Evolutionary conservation across 1,284 basidiomycete species (phyloP), one percentile per base, ranked within the genome.

Genomic region (Ganoderma lingzhi): DNA sequence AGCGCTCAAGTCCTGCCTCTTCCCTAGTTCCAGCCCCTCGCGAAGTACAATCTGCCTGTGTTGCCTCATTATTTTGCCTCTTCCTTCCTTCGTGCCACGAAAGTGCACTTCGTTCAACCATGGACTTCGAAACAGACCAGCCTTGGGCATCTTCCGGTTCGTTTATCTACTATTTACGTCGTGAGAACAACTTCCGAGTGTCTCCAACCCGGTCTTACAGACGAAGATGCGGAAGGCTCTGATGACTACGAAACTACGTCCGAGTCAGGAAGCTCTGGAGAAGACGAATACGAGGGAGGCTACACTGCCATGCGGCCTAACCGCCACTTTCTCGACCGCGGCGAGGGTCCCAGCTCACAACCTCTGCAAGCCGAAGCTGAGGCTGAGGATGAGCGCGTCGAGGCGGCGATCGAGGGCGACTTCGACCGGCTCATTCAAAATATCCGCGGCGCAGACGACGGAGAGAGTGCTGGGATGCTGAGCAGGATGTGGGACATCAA

Each of bases 401-500:
- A 80, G 59, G 73, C 70, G 4, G 75, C 74, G 28, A 79, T 79
- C 48, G 80, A 82, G 62, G 77, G 78, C 1, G 80, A 82, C 61
- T 82, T 82, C 42, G 78, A 80, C 71, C 90, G 90, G 44, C 84
- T 93, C 12, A 86, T 93, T 0, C 81, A 86, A 70, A 87, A 85
- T 63, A 91, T 93, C 59, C 84, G 87, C n/a, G 77, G 82, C 9
- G 81, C 84, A 37, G 86, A 87, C 71, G 83, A 82, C n/a, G 80
- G 82, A 2, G 82, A 84, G 6, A 81, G 78, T 42, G 73, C 84
- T 5, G 85, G 85, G 2, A 78, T 87, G 28, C 79, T 92, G 37
- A 83, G 84, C 42, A 87, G 86, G 73, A 87, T 88, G 66, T 94
- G 92, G 90, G 90, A 93, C 72, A 88, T 89, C 73, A 87, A 81